phyloP scores from a whole-genome alignment of 2,329 filamentous ascomycete species.

The Cadophora sp. region DNA sequence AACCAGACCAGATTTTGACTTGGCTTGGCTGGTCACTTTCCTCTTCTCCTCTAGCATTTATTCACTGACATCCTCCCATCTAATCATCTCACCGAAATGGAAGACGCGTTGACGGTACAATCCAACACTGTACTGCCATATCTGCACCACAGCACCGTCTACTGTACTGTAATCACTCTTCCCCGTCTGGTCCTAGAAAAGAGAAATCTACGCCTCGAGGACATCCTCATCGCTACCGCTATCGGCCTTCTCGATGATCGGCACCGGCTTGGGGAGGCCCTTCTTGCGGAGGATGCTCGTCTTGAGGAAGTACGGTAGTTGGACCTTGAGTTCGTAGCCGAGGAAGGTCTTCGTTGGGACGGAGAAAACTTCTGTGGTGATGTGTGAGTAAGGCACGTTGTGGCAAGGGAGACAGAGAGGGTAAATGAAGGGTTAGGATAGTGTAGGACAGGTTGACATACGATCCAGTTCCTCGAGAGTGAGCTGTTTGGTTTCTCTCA shows the following conservation, averaged over 20 bases:
- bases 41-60: background rate
- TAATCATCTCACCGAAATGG: no score
- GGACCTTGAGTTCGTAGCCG: conserved; percentile 29
- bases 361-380: conserved; percentile 28
- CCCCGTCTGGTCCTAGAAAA: no score
- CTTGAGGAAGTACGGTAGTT: conserved; percentile 34
- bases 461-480: conserved; percentile 48
- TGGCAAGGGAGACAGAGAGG: background rate
- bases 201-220: conserved; percentile 1
- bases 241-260: conserved; percentile 26
- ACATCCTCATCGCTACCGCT: conserved; percentile 14
- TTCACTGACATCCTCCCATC: no score
- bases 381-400: background rate
- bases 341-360: conserved; percentile 31
- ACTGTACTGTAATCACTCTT: no score
- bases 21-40: background rate
- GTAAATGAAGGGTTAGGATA: conserved; percentile 27
- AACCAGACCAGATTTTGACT: background rate
- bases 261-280: conserved; percentile 41
- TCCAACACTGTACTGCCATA: background rate
- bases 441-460: conserved; percentile 60
- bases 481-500: conserved; percentile 62
- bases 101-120: no score
- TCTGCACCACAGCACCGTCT: background rate
- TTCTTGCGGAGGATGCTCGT: conserved; percentile 41